Base-by-base conservation (phyloP, 495 filamentous ascomycete genomes). In the Usnea hakonensis region DNA sequence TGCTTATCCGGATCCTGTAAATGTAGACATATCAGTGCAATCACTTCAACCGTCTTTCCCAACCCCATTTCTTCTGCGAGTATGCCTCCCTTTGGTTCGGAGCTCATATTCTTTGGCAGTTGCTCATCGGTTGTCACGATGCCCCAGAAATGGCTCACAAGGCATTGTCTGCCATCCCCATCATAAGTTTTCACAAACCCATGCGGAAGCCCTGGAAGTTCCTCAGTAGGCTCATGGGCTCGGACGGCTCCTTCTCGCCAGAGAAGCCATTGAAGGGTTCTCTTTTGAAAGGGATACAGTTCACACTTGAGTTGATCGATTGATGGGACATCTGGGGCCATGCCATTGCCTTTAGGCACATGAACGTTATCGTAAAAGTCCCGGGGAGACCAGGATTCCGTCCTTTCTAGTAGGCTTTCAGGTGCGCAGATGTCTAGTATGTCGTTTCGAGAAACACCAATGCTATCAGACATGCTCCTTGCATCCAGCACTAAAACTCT, bases 51-150 rank as follows among this genome's bases (percentile, higher is more conserved):
- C 0, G 94, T 97, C 71, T 98, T 98, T 2, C 94, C 94, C 6
- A 98, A 76, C 0, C 93, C 93, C 94, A 97, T 97, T 74, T 98
- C 94, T 72, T 98, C 93, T 0, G 91, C 90, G 26, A 98, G 79
- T 35, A 90, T 83, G 0, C 87, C 87, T 21, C 85, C 86, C 36
- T 68, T 76, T 0, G 85, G 66, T 32, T 71, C 44, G 37, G 71
- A 58, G 30, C 66, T 71, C 11, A 72, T 67, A 43, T 77, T 71
- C 33, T 67, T 58, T 68, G 85, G 85, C 10, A 72, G 50, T 32
- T 71, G 72, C 3, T 78, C 46, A 70, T 87, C 79, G 10, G 75
- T 78, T 1, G 81, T 83, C 13, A 85, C 77, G 14, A 85, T 72
- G 64, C 86, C 83, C 57, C 86, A 83, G 16, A 91, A 69, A 54